phyloP scores from a whole-genome alignment of 2,329 filamentous ascomycete genomes.

The Drechslerella coelobrocha region DNA sequence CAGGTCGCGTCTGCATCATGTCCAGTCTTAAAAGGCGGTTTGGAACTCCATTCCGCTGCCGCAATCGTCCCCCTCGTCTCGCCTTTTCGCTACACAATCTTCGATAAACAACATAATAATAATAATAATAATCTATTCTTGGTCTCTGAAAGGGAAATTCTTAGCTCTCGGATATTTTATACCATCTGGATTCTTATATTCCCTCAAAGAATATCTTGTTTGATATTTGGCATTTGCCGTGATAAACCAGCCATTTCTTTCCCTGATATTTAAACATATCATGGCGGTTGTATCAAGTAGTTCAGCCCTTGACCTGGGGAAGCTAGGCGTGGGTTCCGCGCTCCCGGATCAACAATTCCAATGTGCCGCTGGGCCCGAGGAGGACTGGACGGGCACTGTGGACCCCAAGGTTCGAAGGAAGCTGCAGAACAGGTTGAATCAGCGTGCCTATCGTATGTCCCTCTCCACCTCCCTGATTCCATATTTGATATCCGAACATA shows the following conservation, averaged over 20 bases:
- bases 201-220: neutral
- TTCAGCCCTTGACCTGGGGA: slow-evolving; percentile 39
- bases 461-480: slow-evolving; percentile 6
- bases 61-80: slow-evolving; percentile 13
- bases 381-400: slow-evolving; percentile 55
- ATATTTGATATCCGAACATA: slow-evolving; percentile 1
- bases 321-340: slow-evolving; percentile 45
- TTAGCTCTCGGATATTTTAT: slow-evolving; percentile 11
- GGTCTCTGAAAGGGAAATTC: neutral
- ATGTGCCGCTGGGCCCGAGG: slow-evolving; percentile 49
- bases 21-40: slow-evolving; percentile 47
- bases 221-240: neutral
- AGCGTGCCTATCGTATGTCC: slow-evolving; percentile 51
- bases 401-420: slow-evolving; percentile 53
- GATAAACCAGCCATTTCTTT: slow-evolving; percentile 12
- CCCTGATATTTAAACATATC: too few species aligned
- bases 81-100: slow-evolving; percentile 8
- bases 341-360: slow-evolving; percentile 48
- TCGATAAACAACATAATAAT: too few species aligned
- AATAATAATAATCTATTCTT: slow-evolving; percentile 13
- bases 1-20: slow-evolving; percentile 41
- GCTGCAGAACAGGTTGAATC: slow-evolving; percentile 54
- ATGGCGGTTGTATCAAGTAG: slow-evolving; percentile 48
- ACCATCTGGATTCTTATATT: neutral
- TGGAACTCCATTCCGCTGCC: slow-evolving; percentile 35